These are phyloP conservation scores for Cinnamomum chago DNA, from an alignment of 164 flowering plant genomes.

Conservation along the genomic window DNA sequence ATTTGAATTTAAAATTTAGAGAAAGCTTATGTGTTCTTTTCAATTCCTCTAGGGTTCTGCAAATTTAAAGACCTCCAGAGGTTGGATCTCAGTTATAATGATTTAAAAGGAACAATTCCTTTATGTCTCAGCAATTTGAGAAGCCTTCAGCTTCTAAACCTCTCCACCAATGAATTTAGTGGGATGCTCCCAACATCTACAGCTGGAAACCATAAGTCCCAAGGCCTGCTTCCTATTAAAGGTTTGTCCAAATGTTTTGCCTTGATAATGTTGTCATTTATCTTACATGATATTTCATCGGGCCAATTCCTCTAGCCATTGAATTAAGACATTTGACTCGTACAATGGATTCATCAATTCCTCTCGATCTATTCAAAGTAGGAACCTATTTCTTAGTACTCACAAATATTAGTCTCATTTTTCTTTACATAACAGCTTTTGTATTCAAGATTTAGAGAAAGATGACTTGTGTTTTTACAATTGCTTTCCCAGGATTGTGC, in stretches of 20 bases:
- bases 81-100: not conserved
- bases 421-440: not conserved
- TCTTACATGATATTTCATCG: too few species aligned
- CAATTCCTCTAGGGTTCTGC: not conserved
- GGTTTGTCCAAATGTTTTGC: too few species aligned
- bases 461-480: not conserved
- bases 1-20: not conserved
- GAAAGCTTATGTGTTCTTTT: not conserved
- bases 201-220: too few species aligned
- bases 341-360: too few species aligned
- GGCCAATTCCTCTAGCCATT: too few species aligned
- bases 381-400: too few species aligned
- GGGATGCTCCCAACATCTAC: not conserved
- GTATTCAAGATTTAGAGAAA: not conserved
- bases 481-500: constrained; percentile 8
- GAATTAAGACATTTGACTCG: too few species aligned
- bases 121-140: constrained; percentile 9
- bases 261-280: too few species aligned
- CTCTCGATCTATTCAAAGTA: too few species aligned
- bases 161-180: not conserved
- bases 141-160: not conserved
- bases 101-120: constrained; percentile 5
- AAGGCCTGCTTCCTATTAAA: too few species aligned
- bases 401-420: too few species aligned
- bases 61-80: not conserved